phyloP scores from a whole-genome alignment of 2,329 filamentous ascomycete species.

The Nemania serpens region DNA sequence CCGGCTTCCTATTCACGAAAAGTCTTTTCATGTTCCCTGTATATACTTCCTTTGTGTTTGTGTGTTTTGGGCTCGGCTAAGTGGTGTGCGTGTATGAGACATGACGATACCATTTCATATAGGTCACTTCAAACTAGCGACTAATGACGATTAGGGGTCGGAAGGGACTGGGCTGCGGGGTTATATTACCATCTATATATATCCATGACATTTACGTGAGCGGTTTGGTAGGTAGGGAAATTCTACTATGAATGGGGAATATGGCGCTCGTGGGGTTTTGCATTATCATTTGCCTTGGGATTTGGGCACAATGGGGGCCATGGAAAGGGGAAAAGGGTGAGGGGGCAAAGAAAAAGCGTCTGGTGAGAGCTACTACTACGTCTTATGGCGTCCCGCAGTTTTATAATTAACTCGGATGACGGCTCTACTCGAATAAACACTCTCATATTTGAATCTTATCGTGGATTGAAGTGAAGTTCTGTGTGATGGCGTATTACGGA shows the following conservation, averaged over 20 bases:
- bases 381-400: neutral
- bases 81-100: slow-evolving; percentile 21
- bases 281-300: slow-evolving; percentile 17
- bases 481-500: neutral
- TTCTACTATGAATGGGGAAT: slow-evolving; percentile 23
- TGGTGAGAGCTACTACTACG: neutral
- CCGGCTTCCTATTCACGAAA: neutral
- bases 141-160: slow-evolving; percentile 8
- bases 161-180: slow-evolving; percentile 6
- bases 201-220: slow-evolving; percentile 23
- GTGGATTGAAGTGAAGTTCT: neutral
- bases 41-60: slow-evolving; percentile 23
- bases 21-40: slow-evolving; percentile 19
- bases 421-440: neutral
- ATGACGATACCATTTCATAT: slow-evolving; percentile 21
- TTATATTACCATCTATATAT: slow-evolving; percentile 18
- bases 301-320: slow-evolving; percentile 5
- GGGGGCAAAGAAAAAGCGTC: slow-evolving; percentile 1
- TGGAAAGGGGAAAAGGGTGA: neutral
- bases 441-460: neutral
- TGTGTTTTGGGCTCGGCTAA: slow-evolving; percentile 5
- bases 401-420: slow-evolving; percentile 1
- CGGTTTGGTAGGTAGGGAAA: slow-evolving; percentile 16
- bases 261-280: slow-evolving; percentile 20
- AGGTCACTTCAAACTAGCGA: slow-evolving; percentile 4